Evolutionary conservation across 345 rosid species (phyloP).

Genomic region (Turnera subulata): DNA sequence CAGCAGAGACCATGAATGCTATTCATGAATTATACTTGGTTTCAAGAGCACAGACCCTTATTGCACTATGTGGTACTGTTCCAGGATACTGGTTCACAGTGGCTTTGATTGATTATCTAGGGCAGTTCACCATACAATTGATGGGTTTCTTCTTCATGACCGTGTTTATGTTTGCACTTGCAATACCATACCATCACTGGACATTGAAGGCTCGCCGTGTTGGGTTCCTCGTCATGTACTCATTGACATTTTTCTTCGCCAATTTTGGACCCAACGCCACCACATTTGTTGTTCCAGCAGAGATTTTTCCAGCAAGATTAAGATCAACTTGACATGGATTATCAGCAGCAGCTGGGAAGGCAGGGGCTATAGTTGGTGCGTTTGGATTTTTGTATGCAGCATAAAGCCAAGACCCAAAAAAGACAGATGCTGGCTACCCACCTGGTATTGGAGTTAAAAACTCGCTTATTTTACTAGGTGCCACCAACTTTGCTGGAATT

Average conservation of each 20-base stretch:
- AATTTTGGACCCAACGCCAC: constrained; percentile 21
- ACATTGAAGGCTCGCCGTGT: constrained; percentile 5
- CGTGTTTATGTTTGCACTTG: constrained; percentile 12
- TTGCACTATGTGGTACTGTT: constrained; percentile 18
- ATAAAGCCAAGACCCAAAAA: constrained; percentile 8
- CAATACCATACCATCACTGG: constrained; percentile 20
- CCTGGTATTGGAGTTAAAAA: constrained; percentile 17
- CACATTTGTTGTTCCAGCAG: constrained; percentile 17
- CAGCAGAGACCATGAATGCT: constrained; percentile 15
- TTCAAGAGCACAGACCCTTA: constrained; percentile 18
- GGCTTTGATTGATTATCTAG: constrained; percentile 11
- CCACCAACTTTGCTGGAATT: constrained; percentile 9
- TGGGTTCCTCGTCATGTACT: constrained; percentile 18
- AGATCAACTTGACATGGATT: constrained; percentile 21
- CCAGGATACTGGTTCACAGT: constrained; percentile 22
- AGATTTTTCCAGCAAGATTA: constrained; percentile 15
- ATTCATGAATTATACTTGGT: constrained; percentile 10
- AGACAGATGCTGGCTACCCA: constrained; percentile 18
- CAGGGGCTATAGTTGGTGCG: constrained; percentile 16
- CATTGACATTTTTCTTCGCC: constrained; percentile 16
- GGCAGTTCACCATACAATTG: constrained; percentile 13
- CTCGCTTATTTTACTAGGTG: constrained; percentile 12
- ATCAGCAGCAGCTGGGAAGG: constrained; percentile 16
- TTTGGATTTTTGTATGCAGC: constrained; percentile 21
- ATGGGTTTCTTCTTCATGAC: constrained; percentile 25